Evolutionary conservation across 169 alveolate species (phyloP).

Genomic region (Cryptosporidium viatorum): DNA sequence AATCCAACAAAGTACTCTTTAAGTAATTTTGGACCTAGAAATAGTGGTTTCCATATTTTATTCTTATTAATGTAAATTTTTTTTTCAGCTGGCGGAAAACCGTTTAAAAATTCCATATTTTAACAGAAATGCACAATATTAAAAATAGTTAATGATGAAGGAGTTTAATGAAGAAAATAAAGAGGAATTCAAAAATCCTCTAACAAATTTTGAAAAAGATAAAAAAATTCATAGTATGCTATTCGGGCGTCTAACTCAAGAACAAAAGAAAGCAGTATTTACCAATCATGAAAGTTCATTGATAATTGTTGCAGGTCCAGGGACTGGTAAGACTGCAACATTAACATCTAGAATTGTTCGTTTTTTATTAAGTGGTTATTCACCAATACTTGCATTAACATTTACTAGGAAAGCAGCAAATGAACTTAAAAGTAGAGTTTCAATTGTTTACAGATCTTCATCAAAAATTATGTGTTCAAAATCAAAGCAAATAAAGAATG

Average conservation of each 20-base stretch:
- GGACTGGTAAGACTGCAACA: slow-evolving; percentile 86
- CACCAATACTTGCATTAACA: slow-evolving; percentile 80
- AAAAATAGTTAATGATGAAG: background rate
- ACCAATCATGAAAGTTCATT: slow-evolving; percentile 77
- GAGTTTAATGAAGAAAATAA: background rate
- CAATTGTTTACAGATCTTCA: slow-evolving; percentile 62
- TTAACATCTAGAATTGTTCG: slow-evolving; percentile 83
- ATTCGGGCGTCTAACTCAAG: slow-evolving; percentile 79
- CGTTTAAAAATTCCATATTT: background rate
- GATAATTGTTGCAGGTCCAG: slow-evolving; percentile 86
- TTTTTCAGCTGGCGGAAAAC: slow-evolving; percentile 1
- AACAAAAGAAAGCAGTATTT: slow-evolving; percentile 82
- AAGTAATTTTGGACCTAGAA: slow-evolving; percentile 33
- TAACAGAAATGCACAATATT: background rate
- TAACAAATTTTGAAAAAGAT: background rate
- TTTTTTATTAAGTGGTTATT: slow-evolving; percentile 76
- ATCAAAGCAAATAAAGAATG: background rate
- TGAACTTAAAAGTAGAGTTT: slow-evolving; percentile 77
- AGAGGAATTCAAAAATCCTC: background rate
- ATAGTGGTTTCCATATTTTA: slow-evolving; percentile 39
- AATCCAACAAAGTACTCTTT: slow-evolving; percentile 1
- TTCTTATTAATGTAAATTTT: background rate
- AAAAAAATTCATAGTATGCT: slow-evolving; percentile 59
- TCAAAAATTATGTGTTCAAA: background rate
- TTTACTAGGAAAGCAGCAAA: slow-evolving; percentile 81